Evolutionary conservation across 2,329 filamentous ascomycete species (phyloP).

Genomic region (Conoideocrella luteorostrata): DNA sequence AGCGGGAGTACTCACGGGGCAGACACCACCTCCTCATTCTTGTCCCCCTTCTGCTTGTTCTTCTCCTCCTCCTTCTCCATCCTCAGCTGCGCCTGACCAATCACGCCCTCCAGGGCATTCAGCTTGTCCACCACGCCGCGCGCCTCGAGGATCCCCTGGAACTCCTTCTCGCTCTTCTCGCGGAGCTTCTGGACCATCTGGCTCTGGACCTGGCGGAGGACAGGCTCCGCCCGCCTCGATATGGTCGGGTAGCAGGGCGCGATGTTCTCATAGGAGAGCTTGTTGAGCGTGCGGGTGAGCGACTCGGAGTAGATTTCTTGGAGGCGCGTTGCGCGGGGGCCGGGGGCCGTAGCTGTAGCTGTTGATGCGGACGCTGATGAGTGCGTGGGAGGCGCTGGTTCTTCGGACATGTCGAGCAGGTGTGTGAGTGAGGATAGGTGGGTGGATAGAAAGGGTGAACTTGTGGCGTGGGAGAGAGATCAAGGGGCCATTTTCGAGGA

Average conservation of each 20-base stretch:
- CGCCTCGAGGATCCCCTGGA: constrained; percentile 45
- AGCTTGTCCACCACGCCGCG: constrained; percentile 49
- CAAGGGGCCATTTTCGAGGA: too few species aligned
- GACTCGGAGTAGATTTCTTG: constrained; percentile 46
- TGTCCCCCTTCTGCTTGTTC: background rate
- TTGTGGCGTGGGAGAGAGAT: too few species aligned
- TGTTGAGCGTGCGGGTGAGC: constrained; percentile 47
- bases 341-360: constrained; percentile 30
- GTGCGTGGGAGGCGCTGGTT: too few species aligned
- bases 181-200: constrained; percentile 52
- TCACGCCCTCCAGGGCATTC: constrained; percentile 52
- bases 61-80: constrained; percentile 12
- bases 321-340: constrained; percentile 50
- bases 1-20: background rate
- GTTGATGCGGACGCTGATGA: background rate
- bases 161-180: constrained; percentile 51
- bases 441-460: background rate
- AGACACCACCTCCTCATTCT: too few species aligned
- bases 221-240: constrained; percentile 41
- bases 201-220: constrained; percentile 48
- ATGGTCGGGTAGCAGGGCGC: constrained; percentile 56
- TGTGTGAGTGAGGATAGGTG: background rate
- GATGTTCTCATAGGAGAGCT: constrained; percentile 51
- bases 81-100: constrained; percentile 39
- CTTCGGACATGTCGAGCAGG: background rate